phyloP scores from a whole-genome alignment of 2,329 filamentous ascomycete genomes.

The Pseudopyricularia javanii region DNA sequence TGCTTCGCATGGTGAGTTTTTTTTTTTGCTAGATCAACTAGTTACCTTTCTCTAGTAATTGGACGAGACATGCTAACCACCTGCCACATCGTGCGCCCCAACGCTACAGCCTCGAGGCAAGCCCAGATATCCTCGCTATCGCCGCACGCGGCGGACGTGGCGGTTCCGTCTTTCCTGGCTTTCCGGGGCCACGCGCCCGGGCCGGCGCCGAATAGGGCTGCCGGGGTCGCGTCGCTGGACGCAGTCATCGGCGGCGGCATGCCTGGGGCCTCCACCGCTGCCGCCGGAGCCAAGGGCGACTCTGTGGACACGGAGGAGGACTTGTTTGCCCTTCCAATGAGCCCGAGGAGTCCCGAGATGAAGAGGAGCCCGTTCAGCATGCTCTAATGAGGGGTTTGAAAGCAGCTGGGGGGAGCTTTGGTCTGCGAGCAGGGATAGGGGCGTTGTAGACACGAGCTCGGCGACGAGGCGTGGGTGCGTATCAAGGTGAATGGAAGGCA shows the following conservation, averaged over 20 bases:
- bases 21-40: not conserved
- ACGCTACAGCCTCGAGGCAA: constrained; percentile 4
- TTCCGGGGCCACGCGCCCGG: constrained; percentile 32
- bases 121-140: constrained; percentile 27
- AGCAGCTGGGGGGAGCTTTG: too few species aligned
- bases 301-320: constrained; percentile 56
- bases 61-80: constrained; percentile 1
- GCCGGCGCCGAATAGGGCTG: not conserved
- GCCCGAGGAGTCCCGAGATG: constrained; percentile 77
- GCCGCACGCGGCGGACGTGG: constrained; percentile 50
- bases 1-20: constrained; percentile 35
- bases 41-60: too few species aligned
- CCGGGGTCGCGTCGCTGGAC: constrained; percentile 23
- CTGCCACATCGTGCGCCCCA: constrained; percentile 13
- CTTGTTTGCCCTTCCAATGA: constrained; percentile 77
- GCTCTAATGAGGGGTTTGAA: constrained; percentile 14
- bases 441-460: too few species aligned
- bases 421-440: too few species aligned
- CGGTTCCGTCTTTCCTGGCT: constrained; percentile 47
- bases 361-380: constrained; percentile 68
- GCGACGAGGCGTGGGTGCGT: too few species aligned
- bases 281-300: not conserved
- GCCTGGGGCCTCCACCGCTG: not conserved
- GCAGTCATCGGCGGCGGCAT: constrained; percentile 25
- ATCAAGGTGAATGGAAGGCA: too few species aligned